phyloP scores from a whole-genome alignment of 179 eudicot species.

The Beta corolliflora region DNA sequence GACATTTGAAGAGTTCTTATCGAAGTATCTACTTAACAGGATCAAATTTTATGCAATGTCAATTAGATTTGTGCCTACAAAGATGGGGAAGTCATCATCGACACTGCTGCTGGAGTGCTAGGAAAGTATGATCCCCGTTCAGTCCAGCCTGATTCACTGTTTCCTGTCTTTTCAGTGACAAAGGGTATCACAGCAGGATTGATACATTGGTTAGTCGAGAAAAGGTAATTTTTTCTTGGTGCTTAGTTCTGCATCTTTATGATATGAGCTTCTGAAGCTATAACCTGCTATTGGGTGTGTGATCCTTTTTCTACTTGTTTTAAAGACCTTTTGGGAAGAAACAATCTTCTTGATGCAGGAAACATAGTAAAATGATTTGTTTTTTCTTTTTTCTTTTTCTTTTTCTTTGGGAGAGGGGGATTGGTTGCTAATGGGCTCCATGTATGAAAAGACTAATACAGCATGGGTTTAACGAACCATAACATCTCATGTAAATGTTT shows the following conservation, averaged over 20 bases:
- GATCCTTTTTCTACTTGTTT: neutral
- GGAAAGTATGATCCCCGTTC: conserved; percentile 99
- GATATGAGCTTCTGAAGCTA: conserved; percentile 3
- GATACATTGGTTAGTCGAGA: conserved; percentile 91
- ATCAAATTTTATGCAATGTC: conserved; percentile 21
- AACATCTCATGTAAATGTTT: too few relatives aligned
- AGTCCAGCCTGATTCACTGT: conserved; percentile 92
- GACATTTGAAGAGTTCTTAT: conserved; percentile 9
- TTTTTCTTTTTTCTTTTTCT: too few relatives aligned
- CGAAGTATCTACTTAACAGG: conserved; percentile 13
- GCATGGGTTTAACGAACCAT: neutral
- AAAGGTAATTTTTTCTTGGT: conserved; percentile 49
- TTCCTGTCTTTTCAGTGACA: conserved; percentile 89
- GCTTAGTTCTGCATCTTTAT: neutral
- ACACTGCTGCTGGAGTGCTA: conserved; percentile 93
- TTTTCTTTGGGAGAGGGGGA: neutral
- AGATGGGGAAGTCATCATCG: conserved; percentile 94
- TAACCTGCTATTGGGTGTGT: neutral
- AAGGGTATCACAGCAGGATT: conserved; percentile 93
- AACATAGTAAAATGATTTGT: neutral
- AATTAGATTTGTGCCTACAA: conserved; percentile 93
- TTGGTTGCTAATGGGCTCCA: neutral
- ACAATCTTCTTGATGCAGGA: neutral
- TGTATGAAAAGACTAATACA: neutral
- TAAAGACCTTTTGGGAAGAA: neutral